A percentile compares a stretch with the other conserved stretches of the same genome.
phyloP scores from a whole-genome alignment of 768 basidiomycete species.

The Daedaleopsis nitida region DNA sequence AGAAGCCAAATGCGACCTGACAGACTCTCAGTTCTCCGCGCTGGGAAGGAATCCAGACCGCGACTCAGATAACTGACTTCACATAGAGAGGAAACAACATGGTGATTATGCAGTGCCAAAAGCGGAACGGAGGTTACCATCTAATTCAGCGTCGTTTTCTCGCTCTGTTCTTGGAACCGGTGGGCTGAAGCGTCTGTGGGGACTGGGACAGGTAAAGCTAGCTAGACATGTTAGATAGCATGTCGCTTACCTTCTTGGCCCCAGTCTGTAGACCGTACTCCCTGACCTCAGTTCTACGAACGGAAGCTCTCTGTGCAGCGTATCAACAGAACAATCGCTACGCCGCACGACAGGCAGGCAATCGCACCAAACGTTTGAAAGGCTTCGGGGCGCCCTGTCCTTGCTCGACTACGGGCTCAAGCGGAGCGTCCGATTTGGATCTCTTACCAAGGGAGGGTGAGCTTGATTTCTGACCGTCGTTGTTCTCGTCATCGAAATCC shows the following conservation, averaged over 20 bases:
- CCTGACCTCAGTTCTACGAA: conserved; percentile 9
- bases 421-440: conserved; percentile 6
- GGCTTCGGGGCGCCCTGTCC: conserved; percentile 3
- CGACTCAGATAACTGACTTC: too few species aligned
- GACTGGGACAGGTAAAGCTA: background rate
- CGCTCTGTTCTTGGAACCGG: conserved; percentile 14
- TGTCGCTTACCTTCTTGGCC: conserved; percentile 4
- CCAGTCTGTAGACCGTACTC: background rate
- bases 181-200: conserved; percentile 9
- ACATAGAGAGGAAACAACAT: background rate
- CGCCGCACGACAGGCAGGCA: too few species aligned
- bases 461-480: background rate
- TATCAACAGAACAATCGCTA: background rate
- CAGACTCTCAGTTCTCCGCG: too few species aligned
- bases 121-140: background rate
- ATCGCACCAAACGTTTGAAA: conserved; percentile 20
- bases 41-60: too few species aligned
- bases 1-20: too few species aligned
- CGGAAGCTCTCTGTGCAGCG: conserved; percentile 7
- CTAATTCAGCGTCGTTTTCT: conserved; percentile 20
- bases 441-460: conserved; percentile 20
- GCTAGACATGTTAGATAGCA: too few species aligned
- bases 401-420: background rate
- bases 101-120: background rate
- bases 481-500: conserved; percentile 23